A percentile compares a stretch with the other conserved stretches of the same genome.
These are phyloP conservation scores for Omphalea diandra DNA, from an alignment of 441 rosid species.

Conservation along the genomic window DNA sequence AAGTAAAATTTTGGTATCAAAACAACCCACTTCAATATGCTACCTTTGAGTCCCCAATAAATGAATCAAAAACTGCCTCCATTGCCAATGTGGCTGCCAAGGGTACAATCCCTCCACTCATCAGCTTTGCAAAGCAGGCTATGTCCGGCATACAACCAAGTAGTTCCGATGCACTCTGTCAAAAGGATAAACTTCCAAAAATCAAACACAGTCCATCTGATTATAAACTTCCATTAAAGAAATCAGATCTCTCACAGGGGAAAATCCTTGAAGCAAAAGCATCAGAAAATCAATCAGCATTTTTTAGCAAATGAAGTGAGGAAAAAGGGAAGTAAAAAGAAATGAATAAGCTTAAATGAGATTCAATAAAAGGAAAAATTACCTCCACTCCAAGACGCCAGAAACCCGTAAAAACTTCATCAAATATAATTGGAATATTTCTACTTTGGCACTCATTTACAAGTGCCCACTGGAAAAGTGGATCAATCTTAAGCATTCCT, in stretches of 20 bases:
- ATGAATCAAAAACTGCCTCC: conserved; percentile 62
- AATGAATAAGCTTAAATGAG: not conserved
- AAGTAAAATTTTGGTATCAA: not conserved
- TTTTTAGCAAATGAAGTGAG: too few species aligned
- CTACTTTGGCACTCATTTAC: conserved; percentile 67
- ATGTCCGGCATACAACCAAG: conserved; percentile 85
- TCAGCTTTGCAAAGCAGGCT: conserved; percentile 87
- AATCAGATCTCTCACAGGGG: too few species aligned
- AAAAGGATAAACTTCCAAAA: conserved; percentile 23
- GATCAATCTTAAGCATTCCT: conserved; percentile 97
- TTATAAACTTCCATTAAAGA: conserved; percentile 9
- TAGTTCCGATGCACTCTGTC: conserved; percentile 73
- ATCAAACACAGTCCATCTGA: not conserved
- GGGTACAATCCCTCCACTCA: conserved; percentile 95
- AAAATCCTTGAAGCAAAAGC: too few species aligned
- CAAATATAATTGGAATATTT: conserved; percentile 82
- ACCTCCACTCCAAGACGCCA: conserved; percentile 99
- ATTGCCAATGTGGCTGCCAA: conserved; percentile 85
- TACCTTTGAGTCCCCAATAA: conserved; percentile 89
- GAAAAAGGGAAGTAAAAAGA: conserved; percentile 7
- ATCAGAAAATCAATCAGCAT: too few species aligned
- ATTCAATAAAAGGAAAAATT: conserved; percentile 18
- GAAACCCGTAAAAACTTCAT: conserved; percentile 96
- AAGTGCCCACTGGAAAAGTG: conserved; percentile 85
- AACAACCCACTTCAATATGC: conserved; percentile 5